Evolutionary conservation across 2,329 filamentous ascomycete genomes (phyloP).

Genomic region (Ceratocystis alfenasii): DNA sequence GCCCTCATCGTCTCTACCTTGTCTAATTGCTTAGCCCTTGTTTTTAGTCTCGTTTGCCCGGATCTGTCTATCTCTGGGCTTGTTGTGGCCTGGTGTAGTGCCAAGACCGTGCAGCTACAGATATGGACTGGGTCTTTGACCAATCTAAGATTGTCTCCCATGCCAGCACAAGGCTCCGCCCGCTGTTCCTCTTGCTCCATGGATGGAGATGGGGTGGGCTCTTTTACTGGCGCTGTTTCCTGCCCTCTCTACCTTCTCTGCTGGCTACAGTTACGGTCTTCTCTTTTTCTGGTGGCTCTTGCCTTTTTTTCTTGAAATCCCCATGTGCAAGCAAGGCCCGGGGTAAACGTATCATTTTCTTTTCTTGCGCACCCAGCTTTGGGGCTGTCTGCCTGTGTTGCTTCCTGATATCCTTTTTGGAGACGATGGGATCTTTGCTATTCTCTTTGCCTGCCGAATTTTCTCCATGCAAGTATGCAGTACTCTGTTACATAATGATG

Average conservation of each 20-base stretch:
- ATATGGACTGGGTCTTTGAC: neutral
- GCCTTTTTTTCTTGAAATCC: too few species aligned
- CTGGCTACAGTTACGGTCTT: neutral
- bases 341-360: too few species aligned
- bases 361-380: too few species aligned
- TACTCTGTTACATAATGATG: neutral
- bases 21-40: neutral
- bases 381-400: too few species aligned
- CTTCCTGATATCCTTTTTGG: too few species aligned
- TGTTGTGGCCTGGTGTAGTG: neutral
- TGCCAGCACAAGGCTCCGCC: neutral
- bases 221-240: neutral
- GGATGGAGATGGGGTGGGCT: neutral
- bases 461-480: neutral
- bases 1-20: neutral
- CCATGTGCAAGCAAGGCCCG: too few species aligned
- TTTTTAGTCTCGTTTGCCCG: slow-evolving; percentile 1
- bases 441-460: too few species aligned
- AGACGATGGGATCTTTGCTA: too few species aligned
- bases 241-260: neutral
- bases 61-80: slow-evolving; percentile 6
- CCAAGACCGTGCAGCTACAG: neutral
- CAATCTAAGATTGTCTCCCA: slow-evolving; percentile 7
- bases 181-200: neutral
- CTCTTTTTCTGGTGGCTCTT: neutral